Evolutionary conservation across 495 filamentous ascomycete species (phyloP).

Genomic region (Penicillium verhagenii): DNA sequence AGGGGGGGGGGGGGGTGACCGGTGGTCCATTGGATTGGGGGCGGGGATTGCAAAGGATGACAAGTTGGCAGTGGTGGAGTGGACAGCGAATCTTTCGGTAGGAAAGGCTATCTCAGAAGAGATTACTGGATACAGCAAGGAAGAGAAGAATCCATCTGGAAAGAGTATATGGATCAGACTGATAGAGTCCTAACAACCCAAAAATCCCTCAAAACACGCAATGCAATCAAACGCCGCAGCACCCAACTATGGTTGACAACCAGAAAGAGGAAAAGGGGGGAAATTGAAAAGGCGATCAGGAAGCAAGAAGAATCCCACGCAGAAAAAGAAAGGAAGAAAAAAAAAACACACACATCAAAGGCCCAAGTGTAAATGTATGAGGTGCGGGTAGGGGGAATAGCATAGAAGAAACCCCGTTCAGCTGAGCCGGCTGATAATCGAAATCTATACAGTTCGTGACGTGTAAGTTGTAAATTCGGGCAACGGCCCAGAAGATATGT

Average conservation of each 20-base stretch:
- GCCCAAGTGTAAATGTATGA: conserved; percentile 27
- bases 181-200: not conserved
- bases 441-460: conserved; percentile 32
- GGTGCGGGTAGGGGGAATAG: conserved; percentile 18
- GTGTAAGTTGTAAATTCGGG: conserved; percentile 29
- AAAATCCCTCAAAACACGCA: not conserved
- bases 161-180: not conserved
- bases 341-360: conserved; percentile 4
- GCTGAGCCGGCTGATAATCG: conserved; percentile 16
- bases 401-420: conserved; percentile 14
- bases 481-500: conserved; percentile 9
- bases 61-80: not conserved
- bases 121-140: not conserved
- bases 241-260: conserved; percentile 23
- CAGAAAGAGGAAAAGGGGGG: not conserved
- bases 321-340: conserved; percentile 3
- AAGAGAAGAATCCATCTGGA: not conserved
- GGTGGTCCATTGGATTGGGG: not conserved
- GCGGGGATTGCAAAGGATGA: no score
- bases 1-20: no score
- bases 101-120: not conserved
- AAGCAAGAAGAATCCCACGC: not conserved
- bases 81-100: not conserved
- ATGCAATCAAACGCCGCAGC: conserved; percentile 20
- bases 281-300: not conserved